Evolutionary conservation across 192 early-diverging fungal genomes (phyloP), one percentile per base, ranked within the genome.

Genomic region (Spizellomyces punctatus): DNA sequence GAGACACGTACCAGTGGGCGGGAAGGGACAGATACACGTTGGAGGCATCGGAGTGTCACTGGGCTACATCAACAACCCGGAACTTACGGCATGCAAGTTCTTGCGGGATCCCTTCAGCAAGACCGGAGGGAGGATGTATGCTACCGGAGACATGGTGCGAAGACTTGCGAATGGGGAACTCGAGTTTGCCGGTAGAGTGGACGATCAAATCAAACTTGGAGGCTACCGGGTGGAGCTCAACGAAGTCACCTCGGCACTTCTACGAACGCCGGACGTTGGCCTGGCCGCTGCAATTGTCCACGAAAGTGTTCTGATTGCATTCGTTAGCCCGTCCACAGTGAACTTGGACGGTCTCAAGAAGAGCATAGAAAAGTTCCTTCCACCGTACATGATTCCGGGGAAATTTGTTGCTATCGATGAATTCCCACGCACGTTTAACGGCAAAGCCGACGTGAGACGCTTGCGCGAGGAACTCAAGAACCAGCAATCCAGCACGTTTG

Each of bases 21-120:
- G 36, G 6, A 19, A 64, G 5, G 85, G 85, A 6, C 70, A 87
- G 64, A 27, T 87, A 3, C 71, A 56, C 57, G 71, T 87, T 42
- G 79, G 75, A 21, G 85, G 85, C 0, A 10, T 63, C 12, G 68
- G 76, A 8, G 80, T 87, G 22, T 57, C 74, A 0, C 42, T 10
- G 2, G 85, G 85, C 10, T 87, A 87, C 61, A 22, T 87, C 43
- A 77, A 77, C 22, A 54, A 72, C 8, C 67, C 72, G 36, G 80
- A 75, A 12, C 61, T 76, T 14, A 86, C 76, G 4, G 64, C 61
- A 16, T 22, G 56, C 54, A 72, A 66, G 48, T 87, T 87, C 46
- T 14, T 81, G 8, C 46, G 21, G 8, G 36, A 76, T 22, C 70
- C 58, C 1, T 78, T 78, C 64, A 46, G 41, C 14, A 19, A 22